These are phyloP conservation scores for Boechera divaricarpa DNA, from an alignment of 345 rosid species.

Conservation along the genomic window DNA sequence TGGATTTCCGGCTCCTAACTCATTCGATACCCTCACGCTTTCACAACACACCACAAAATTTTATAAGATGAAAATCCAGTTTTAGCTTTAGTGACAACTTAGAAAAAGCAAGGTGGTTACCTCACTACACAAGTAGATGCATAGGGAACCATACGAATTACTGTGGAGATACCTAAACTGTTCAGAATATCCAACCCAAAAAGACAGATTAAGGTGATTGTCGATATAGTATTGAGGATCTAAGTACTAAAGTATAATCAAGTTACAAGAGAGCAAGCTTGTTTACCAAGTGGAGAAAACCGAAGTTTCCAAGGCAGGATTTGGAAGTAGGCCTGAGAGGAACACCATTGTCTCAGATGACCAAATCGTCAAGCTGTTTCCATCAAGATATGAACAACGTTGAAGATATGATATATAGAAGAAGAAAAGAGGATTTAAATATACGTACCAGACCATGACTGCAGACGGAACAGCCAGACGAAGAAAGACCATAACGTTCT, in stretches of 20 bases:
- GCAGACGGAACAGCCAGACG: constrained; percentile 65
- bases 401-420: constrained; percentile 14
- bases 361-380: constrained; percentile 7
- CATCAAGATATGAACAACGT: not conserved
- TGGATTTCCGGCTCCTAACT: constrained; percentile 16
- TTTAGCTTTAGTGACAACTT: no score
- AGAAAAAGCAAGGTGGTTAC: no score
- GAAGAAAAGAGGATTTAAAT: no score
- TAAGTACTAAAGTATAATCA: not conserved
- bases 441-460: constrained; percentile 56
- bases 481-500: constrained; percentile 48
- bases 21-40: no score
- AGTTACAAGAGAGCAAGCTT: not conserved
- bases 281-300: constrained; percentile 30
- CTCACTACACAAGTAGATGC: no score
- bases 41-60: no score
- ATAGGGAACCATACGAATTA: no score
- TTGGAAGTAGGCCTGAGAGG: constrained; percentile 35
- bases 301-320: constrained; percentile 34
- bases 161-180: no score
- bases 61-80: no score
- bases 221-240: not conserved
- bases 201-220: not conserved
- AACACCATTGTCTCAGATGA: constrained; percentile 27
- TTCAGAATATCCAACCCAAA: no score